A percentile compares a stretch with the other conserved stretches of the same genome.
These are phyloP conservation scores for Yamadazyma epiphylla DNA, from an alignment of 1,139 yeast species.

Conservation along the genomic window DNA sequence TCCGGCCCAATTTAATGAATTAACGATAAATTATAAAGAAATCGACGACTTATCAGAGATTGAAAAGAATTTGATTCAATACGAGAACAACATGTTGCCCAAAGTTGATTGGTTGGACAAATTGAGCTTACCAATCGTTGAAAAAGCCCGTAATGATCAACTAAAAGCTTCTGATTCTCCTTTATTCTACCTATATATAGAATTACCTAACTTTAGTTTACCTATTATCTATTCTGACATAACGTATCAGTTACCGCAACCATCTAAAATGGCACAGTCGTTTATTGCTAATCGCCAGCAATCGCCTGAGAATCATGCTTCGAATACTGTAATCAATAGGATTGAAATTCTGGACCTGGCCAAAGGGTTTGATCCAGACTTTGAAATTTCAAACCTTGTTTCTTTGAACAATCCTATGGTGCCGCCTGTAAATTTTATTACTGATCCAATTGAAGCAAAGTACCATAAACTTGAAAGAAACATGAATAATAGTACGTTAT, in stretches of 20 bases:
- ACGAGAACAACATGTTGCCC: conserved; percentile 65
- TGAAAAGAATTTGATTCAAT: conserved; percentile 56
- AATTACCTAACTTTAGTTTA: conserved; percentile 71
- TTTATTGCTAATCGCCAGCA: conserved; percentile 1
- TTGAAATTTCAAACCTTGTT: conserved; percentile 16
- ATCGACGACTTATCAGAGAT: conserved; percentile 26
- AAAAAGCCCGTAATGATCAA: conserved; percentile 35
- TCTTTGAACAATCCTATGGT: conserved; percentile 5
- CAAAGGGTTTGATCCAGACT: conserved; percentile 40
- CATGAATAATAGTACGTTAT: conserved; percentile 67
- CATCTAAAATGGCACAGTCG: conserved; percentile 8
- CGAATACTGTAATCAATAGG: conserved; percentile 24
- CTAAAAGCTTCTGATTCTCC: conserved; percentile 18
- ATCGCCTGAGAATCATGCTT: conserved; percentile 1
- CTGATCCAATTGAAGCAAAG: conserved; percentile 86
- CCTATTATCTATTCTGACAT: conserved; percentile 78
- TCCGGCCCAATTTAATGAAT: neutral
- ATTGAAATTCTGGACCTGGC: conserved; percentile 27
- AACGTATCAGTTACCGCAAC: conserved; percentile 18
- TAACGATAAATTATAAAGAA: conserved; percentile 20
- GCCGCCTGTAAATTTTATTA: conserved; percentile 1
- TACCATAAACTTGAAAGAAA: conserved; percentile 77
- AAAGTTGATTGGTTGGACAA: conserved; percentile 75
- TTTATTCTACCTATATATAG: conserved; percentile 54
- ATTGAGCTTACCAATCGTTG: conserved; percentile 51